Percentiles rank a stretch among this genome's conserved stretches.
These are phyloP conservation scores for Thalia dealbata DNA, from an alignment of 176 grass and related monocot species.

Conservation along the genomic window DNA sequence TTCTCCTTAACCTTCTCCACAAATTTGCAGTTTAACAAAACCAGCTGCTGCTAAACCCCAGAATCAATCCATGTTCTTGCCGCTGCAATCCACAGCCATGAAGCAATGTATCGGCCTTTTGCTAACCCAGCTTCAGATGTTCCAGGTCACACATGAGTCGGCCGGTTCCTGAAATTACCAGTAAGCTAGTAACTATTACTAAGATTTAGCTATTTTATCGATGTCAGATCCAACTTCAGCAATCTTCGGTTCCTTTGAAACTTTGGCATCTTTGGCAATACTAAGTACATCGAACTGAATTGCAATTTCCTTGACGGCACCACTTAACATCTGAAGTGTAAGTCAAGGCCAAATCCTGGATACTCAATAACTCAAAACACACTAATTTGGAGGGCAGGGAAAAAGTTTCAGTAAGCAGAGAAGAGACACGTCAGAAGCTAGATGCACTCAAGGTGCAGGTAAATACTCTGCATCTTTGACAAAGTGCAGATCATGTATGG, in stretches of 20 bases:
- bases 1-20: no score
- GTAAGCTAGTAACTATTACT: constrained; percentile 10
- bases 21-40: background rate
- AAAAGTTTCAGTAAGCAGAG: background rate
- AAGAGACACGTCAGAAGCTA: background rate
- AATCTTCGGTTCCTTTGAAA: constrained; percentile 64
- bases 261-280: constrained; percentile 46
- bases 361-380: background rate
- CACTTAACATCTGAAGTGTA: constrained; percentile 64
- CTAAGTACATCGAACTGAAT: constrained; percentile 77
- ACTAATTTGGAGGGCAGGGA: background rate
- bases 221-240: constrained; percentile 72
- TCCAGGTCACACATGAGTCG: background rate
- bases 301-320: constrained; percentile 76
- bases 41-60: background rate
- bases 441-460: no score
- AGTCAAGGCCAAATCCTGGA: constrained; percentile 33
- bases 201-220: constrained; percentile 48
- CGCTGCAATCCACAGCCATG: background rate
- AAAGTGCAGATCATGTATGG: background rate
- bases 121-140: background rate
- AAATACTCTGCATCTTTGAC: no score
- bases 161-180: background rate
- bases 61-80: background rate
- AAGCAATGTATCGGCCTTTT: background rate